These are phyloP conservation scores for Penicillium soppii DNA, from an alignment of 495 filamentous ascomycete species.

Conservation along the genomic window DNA sequence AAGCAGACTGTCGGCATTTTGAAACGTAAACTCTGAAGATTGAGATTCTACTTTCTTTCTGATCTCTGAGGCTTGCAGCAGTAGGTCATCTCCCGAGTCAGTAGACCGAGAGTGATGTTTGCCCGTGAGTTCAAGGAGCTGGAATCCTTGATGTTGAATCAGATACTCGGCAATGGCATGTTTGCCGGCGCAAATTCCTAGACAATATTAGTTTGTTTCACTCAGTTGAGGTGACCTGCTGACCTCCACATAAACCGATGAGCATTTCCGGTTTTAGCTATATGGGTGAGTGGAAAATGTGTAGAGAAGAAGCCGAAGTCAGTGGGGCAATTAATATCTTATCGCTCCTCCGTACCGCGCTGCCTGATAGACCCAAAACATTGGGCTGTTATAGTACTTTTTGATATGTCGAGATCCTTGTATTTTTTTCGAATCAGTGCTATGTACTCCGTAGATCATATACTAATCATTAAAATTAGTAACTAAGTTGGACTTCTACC, in stretches of 20 bases:
- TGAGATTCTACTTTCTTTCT: conserved; percentile 18
- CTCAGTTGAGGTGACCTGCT: conserved; percentile 19
- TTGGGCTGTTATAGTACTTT: no score
- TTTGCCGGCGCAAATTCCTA: conserved; percentile 90
- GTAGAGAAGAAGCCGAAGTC: neutral
- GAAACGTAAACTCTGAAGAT: conserved; percentile 47
- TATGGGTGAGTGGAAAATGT: neutral
- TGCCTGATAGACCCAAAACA: conserved; percentile 1
- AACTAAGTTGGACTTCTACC: no score
- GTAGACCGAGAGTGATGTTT: conserved; percentile 15
- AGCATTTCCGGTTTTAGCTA: conserved; percentile 59
- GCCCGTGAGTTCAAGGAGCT: conserved; percentile 33
- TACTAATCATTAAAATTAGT: no score
- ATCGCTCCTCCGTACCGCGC: neutral
- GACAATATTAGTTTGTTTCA: conserved; percentile 15
- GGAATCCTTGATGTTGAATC: conserved; percentile 73
- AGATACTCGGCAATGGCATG: conserved; percentile 81
- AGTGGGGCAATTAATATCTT: conserved; percentile 5
- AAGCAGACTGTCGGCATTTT: conserved; percentile 60
- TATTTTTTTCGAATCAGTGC: no score
- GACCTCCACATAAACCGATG: conserved; percentile 90
- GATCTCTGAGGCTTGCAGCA: conserved; percentile 29
- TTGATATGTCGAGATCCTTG: no score
- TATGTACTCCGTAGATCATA: no score
- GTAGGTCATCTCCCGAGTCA: conserved; percentile 30